Evolutionary conservation across 352 stramenopile species (phyloP), one percentile per base, ranked within the genome.

Genomic region (Blastocystis sp.): DNA sequence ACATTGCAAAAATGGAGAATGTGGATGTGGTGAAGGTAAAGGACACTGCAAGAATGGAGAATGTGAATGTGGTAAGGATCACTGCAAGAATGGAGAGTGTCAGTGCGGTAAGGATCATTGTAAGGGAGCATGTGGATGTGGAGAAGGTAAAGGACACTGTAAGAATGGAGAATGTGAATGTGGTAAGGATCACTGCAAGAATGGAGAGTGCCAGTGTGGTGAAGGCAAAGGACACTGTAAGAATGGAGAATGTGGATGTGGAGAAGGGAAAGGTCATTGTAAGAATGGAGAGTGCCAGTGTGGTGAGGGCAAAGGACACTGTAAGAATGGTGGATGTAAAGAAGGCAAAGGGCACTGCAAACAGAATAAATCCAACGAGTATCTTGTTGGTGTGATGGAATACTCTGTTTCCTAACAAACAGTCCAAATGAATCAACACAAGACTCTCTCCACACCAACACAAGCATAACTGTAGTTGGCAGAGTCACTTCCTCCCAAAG

Each of bases 401-500:
- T 61, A 6, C 27, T 61, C 54, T 61, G 3, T 14, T 32, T 7
- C 19, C 54, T 69, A 35, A 69, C 16, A 69, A 35, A 69, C 1
- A 69, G 0, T 24, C 24, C 6, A 69, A 69, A 69, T 16, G 39
- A 29, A 69, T 43, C 24, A 69, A 39, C 24, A 35, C 24, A 49
- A 59, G 3, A 80, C 19, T 37, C 42, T 80, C 43, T 80, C 67
- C 27, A 80, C 43, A 37, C 32, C 46, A 27, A 80, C 67, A 63
- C 67, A 80, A 2, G 67, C 67, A 58, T 80, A 80, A 24, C 24
- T 80, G 32, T 80, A 80, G 42, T 58, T 63, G 12, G 67, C 61
- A 16, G 67, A 80, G 16, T 80, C 67, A 63, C 42, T 80, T 11
- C 67, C 39, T 49, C n/a, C 67, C n/a, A 80, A 21, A 24, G 67